Evolutionary conservation across 768 basidiomycete species (phyloP), one percentile per base, ranked within the genome.

Genomic region (Crepidotus variabilis): DNA sequence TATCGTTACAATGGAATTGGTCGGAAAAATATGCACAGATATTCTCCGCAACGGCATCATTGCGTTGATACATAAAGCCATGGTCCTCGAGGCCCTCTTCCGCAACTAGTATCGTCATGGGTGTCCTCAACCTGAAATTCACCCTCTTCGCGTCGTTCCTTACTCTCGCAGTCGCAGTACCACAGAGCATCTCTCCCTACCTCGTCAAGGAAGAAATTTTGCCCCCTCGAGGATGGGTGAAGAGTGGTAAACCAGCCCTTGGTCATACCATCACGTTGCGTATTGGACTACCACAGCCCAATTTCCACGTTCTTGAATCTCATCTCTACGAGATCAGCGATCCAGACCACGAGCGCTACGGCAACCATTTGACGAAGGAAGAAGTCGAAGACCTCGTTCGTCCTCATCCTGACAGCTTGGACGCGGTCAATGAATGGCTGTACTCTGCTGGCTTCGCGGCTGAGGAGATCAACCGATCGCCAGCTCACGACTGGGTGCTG

Each of bases 401-500:
- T 6, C 88, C 88, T 2, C 77, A 83, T 57, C 73, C 73, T 0
- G 77, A 81, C 57, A 81, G 80, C 34, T 46, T 86, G 14, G 68
- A 76, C 33, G 66, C 72, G 0, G 84, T 90, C 50, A 74, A 80
- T 35, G 74, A 78, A 51, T 90, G 88, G 88, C 73, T 90, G 2
- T 68, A 70, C 0, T 71, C 76, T 0, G 76, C 86, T 54, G 86
- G 81, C 20, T 72, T 90, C 50, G 60, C 68, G 18, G 76, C 79
- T 24, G 69, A 72, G 33, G 73, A 78, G 52, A 59, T 82, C n/a
- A 59, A 66, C 50, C 80, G 80, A 7, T 86, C 88, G 11, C 72
- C 83, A 7, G 85, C 83, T 0, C 72, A 76, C n/a, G 87, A 90
- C 59, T 90, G 87, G 88, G 70, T 90, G 6, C 81, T 78, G 1